These are phyloP conservation scores for Beauveria scarabaeidicola DNA, from an alignment of 2,329 filamentous ascomycete genomes.

Conservation along the genomic window DNA sequence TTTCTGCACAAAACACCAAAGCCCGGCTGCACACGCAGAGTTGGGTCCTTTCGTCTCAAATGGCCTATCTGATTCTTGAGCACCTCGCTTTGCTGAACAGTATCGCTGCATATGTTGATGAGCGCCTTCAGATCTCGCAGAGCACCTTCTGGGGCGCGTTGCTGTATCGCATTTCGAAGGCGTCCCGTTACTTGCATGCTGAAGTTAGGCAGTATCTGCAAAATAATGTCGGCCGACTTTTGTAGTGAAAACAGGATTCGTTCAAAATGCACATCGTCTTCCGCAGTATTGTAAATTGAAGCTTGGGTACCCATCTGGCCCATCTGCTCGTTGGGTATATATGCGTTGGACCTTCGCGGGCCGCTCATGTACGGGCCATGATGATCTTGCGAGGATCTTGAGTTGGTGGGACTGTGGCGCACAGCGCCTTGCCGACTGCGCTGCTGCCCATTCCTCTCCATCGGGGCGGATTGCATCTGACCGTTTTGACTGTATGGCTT, in stretches of 20 bases:
- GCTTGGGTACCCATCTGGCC: background rate
- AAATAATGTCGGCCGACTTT: slow-evolving; percentile 63
- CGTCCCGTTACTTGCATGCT: slow-evolving; percentile 57
- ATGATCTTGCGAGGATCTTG: slow-evolving; percentile 23
- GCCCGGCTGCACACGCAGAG: slow-evolving; percentile 52
- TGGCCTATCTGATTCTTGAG: slow-evolving; percentile 64
- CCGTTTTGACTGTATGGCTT: slow-evolving; percentile 36
- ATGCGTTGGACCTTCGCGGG: slow-evolving; percentile 24
- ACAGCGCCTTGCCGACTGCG: slow-evolving; percentile 28
- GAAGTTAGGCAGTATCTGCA: slow-evolving; percentile 62
- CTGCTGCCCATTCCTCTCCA: slow-evolving; percentile 10
- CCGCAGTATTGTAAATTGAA: slow-evolving; percentile 25
- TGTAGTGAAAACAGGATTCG: slow-evolving; percentile 70
- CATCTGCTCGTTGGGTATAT: slow-evolving; percentile 4
- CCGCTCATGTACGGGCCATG: slow-evolving; percentile 46
- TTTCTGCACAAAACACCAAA: slow-evolving; percentile 67
- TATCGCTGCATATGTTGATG: slow-evolving; percentile 60
- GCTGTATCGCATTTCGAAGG: slow-evolving; percentile 54
- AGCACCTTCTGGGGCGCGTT: slow-evolving; percentile 49
- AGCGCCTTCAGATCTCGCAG: slow-evolving; percentile 61
- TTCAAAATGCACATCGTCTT: slow-evolving; percentile 77
- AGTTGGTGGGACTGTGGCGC: slow-evolving; percentile 43
- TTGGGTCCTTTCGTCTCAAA: slow-evolving; percentile 80
- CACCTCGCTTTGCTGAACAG: slow-evolving; percentile 64
- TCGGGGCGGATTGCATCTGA: slow-evolving; percentile 29